Conservation (phyloP, 2,329 filamentous ascomycete species). For the Esteya vermicola region DNA sequence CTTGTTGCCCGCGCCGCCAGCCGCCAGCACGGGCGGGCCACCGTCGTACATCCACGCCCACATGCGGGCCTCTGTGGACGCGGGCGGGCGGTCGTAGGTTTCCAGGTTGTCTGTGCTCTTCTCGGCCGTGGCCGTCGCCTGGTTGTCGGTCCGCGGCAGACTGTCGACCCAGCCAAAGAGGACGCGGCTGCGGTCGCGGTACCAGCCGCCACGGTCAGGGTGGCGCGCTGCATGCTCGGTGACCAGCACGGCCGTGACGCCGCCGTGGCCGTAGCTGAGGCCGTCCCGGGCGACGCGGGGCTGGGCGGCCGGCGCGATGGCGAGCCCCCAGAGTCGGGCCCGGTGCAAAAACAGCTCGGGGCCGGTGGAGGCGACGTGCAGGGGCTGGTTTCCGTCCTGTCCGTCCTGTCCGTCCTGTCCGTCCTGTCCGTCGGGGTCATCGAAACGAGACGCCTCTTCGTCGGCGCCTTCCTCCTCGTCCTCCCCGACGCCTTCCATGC, state of each 20-base stretch:
- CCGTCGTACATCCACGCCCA: constrained; percentile 47
- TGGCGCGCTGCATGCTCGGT: constrained; percentile 33
- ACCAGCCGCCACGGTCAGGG: constrained; percentile 26
- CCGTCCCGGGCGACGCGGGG: constrained; percentile 13
- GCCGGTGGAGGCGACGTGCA: constrained; percentile 16
- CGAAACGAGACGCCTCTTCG: constrained; percentile 6
- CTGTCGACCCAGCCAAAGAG: constrained; percentile 17
- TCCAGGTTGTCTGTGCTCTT: not conserved
- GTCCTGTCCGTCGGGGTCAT: no score
- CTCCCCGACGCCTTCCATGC: constrained; percentile 4
- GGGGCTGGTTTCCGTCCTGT: constrained; percentile 13
- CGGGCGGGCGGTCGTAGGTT: not conserved
- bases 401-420: no score
- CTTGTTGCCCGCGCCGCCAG: not conserved
- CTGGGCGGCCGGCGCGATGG: constrained; percentile 35
- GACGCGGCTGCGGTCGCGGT: constrained; percentile 21
- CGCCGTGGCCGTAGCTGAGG: not conserved
- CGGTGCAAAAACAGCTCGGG: constrained; percentile 33
- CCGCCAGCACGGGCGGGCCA: constrained; percentile 19
- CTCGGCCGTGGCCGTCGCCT: not conserved
- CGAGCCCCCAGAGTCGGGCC: constrained; percentile 38
- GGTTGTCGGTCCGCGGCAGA: not conserved
- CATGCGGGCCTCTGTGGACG: constrained; percentile 30
- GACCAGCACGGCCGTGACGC: constrained; percentile 29
- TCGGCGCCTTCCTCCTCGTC: constrained; percentile 9